Percentiles rank a stretch among this genome's conserved stretches.
Conservation (phyloP, 2,329 filamentous ascomycete genomes). For the Hymenoscyphus fraxineus region DNA sequence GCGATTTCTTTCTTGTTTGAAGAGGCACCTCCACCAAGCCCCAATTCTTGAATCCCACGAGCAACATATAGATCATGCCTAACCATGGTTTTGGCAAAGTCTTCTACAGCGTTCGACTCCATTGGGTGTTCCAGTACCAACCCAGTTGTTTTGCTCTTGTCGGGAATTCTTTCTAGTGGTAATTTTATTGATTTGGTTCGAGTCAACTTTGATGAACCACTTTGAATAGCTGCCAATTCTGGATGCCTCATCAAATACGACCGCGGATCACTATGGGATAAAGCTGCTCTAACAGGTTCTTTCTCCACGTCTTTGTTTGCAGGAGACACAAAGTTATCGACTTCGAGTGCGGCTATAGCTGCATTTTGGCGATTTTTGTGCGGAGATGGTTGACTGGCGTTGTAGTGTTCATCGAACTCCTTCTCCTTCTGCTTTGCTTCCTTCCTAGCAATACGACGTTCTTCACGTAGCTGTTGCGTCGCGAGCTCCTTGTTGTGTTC, state of each 20-base stretch:
- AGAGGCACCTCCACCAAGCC: slow-evolving; percentile 17
- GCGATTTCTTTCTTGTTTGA: slow-evolving; percentile 13
- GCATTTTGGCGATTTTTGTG: slow-evolving; percentile 33
- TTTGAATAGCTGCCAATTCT: slow-evolving; percentile 19
- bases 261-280: slow-evolving; percentile 32
- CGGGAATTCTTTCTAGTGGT: slow-evolving; percentile 30
- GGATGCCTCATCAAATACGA: slow-evolving; percentile 33
- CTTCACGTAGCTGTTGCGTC: slow-evolving; percentile 29
- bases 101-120: slow-evolving; percentile 14
- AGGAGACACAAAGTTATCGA: neutral
- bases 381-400: slow-evolving; percentile 22
- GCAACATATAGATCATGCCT: slow-evolving; percentile 25
- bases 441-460: slow-evolving; percentile 21
- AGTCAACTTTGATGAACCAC: slow-evolving; percentile 20
- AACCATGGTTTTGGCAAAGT: slow-evolving; percentile 7
- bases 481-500: slow-evolving; percentile 33
- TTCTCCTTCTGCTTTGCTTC: slow-evolving; percentile 9
- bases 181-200: slow-evolving; percentile 29
- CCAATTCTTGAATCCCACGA: slow-evolving; percentile 17
- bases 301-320: slow-evolving; percentile 5
- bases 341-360: slow-evolving; percentile 26
- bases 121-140: slow-evolving; percentile 20
- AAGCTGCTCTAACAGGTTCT: slow-evolving; percentile 18
- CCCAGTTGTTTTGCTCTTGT: slow-evolving; percentile 21
- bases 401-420: neutral